phyloP scores from a whole-genome alignment of 2,329 filamentous ascomycete species.

The Fusarium sp. region DNA sequence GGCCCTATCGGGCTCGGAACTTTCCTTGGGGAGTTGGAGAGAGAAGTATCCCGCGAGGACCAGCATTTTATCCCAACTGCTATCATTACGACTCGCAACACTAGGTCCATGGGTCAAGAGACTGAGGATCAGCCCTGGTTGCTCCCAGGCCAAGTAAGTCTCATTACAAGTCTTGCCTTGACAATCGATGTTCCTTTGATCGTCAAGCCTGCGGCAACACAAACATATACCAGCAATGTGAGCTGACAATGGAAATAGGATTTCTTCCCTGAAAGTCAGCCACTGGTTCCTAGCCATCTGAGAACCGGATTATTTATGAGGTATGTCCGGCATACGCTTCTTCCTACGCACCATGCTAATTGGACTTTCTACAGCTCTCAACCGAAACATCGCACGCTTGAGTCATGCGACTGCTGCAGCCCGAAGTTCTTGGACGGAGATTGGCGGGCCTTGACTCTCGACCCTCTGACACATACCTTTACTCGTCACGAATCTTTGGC shows the following conservation, averaged over 20 bases:
- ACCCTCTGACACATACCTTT: neutral
- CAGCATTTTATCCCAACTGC: neutral
- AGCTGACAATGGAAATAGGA: neutral
- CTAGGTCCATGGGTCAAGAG: neutral
- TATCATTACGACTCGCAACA: neutral
- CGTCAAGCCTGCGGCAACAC: too few species aligned
- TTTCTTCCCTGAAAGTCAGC: neutral
- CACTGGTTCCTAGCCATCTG: neutral
- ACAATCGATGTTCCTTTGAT: neutral
- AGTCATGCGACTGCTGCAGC: neutral
- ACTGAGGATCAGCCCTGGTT: neutral
- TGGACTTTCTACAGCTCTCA: neutral
- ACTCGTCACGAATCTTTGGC: neutral
- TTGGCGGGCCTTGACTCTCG: neutral
- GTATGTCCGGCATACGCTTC: neutral
- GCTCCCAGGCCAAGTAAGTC: conserved; percentile 15
- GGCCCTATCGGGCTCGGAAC: neutral
- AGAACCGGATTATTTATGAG: neutral
- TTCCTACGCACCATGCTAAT: neutral
- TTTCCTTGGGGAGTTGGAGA: neutral
- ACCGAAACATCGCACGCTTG: neutral
- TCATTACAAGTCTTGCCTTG: neutral
- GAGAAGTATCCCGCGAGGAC: neutral
- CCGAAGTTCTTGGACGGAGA: neutral
- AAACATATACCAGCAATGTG: accelerated